Percentiles rank a stretch among this genome's conserved stretches.
Conservation (phyloP, 2,329 filamentous ascomycete species). For the Arthrinium phaeospermum region DNA sequence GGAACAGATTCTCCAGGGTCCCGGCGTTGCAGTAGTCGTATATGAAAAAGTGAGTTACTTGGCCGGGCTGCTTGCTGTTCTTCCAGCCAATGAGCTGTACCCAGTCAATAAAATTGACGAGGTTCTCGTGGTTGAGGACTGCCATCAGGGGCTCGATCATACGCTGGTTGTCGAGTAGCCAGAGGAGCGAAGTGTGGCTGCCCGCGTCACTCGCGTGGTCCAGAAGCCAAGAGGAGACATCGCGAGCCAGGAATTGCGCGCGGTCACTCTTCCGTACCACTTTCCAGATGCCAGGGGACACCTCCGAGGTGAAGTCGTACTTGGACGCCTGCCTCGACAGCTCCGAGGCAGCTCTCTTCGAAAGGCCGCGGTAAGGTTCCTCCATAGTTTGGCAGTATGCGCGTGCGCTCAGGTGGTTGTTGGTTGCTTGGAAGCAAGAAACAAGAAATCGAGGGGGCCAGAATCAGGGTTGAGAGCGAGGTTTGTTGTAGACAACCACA, state of each 20-base stretch:
- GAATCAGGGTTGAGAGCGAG: not conserved
- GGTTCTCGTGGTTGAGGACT: conserved; percentile 56
- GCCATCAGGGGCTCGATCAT: conserved; percentile 38
- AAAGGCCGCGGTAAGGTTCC: conserved; percentile 6
- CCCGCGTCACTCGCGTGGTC: conserved; percentile 16
- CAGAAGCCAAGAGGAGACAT: conserved; percentile 33
- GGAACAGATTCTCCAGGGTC: conserved; percentile 50
- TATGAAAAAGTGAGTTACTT: conserved; percentile 43
- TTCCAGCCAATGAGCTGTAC: conserved; percentile 33
- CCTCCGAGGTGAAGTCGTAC: conserved; percentile 38
- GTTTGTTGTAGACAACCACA: conserved; percentile 11
- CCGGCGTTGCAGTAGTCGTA: conserved; percentile 61
- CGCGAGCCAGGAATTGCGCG: conserved; percentile 36
- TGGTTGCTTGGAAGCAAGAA: not conserved
- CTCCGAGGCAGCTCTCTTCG: not conserved
- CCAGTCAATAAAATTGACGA: conserved; percentile 50
- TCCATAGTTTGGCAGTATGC: conserved; percentile 7
- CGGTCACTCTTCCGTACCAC: conserved; percentile 33
- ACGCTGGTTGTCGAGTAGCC: conserved; percentile 29
- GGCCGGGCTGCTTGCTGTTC: not conserved
- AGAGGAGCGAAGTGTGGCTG: conserved; percentile 20
- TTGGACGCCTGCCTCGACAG: conserved; percentile 20
- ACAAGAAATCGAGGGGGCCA: not conserved
- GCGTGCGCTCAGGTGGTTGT: not conserved
- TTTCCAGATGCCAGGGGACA: conserved; percentile 36